Conservation (phyloP, 345 rosid genomes). For the Corymbia maculata region DNA sequence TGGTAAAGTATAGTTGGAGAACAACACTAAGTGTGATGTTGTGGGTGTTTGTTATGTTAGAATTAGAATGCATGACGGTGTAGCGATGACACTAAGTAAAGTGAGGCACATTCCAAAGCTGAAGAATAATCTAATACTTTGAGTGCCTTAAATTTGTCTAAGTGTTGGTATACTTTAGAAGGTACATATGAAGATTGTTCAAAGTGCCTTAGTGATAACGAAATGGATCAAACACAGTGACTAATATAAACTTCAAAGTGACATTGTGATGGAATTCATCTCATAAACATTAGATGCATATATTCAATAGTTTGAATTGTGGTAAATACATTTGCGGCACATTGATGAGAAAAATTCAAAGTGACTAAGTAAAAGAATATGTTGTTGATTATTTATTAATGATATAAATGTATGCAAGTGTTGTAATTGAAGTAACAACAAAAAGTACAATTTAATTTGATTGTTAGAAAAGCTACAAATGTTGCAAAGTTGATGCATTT, state of each 20-base stretch:
- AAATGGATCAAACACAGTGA: background rate
- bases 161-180: background rate
- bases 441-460: background rate
- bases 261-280: accelerated
- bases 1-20: background rate
- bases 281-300: background rate
- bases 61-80: background rate
- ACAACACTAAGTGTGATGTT: background rate
- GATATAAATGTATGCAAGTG: background rate
- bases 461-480: background rate
- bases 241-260: background rate
- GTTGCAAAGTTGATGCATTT: background rate
- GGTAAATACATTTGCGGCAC: background rate
- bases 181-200: background rate
- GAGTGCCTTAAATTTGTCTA: background rate
- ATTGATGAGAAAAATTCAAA: background rate
- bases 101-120: background rate
- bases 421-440: background rate
- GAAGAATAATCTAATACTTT: background rate
- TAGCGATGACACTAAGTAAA: background rate
- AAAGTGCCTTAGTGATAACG: background rate
- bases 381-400: background rate
- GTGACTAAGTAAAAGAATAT: background rate
- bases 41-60: background rate
- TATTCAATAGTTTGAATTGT: background rate